Base-by-base conservation (phyloP, 352 stramenopile genomes). In the Phytopythium mirpurense region DNA sequence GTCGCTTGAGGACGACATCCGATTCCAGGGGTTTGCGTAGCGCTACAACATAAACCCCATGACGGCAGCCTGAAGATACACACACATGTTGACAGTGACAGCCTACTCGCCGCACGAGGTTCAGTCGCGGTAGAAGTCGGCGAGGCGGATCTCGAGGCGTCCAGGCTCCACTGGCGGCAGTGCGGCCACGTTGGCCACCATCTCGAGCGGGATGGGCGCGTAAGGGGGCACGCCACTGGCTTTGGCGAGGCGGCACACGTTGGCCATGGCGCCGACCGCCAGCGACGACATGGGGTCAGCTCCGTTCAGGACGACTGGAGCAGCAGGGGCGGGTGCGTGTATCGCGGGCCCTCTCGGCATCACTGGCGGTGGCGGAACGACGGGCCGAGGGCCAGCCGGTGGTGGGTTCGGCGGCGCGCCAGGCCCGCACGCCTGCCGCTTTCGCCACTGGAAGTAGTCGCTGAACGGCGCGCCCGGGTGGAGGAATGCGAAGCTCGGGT, bases 401-500 rank as follows among this genome's bases (percentile, higher is more conserved):
- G 5, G 5, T 32, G 5, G 29, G 6, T n/a, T n/a, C n/a, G n/a
- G n/a, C n/a, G 36, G 36, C 14, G 36, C 36, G 11, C 36, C 11
- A 21, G 3, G 14, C 5, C n/a, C 43, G 32, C 54, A 60, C 32
- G 60, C 16, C 48, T 82, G 72, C 41, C 59, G 47, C 52, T 82
- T 87, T 27, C 69, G 73, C 69, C 67, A 75, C 40, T 73, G 41
- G 24, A 72, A 87, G 31, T 82, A 85, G 55, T 82, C 69, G 35
- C 74, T 62, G 51, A 67, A 82, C 38, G 63, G 68, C 10, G 59
- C 74, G 2, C 62, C 63, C 11, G 68, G 59, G 11, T 23, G 57
- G 12, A 88, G 54, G 50, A 88, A 88, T 12, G 62, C 70, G 27
- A 88, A 88, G 16, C 78, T 60, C 4, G 77, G 72, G 51, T 86